Evolutionary conservation across 371 early-diverging fungal genomes (phyloP).

Genomic region (Catenaria anguillulae): DNA sequence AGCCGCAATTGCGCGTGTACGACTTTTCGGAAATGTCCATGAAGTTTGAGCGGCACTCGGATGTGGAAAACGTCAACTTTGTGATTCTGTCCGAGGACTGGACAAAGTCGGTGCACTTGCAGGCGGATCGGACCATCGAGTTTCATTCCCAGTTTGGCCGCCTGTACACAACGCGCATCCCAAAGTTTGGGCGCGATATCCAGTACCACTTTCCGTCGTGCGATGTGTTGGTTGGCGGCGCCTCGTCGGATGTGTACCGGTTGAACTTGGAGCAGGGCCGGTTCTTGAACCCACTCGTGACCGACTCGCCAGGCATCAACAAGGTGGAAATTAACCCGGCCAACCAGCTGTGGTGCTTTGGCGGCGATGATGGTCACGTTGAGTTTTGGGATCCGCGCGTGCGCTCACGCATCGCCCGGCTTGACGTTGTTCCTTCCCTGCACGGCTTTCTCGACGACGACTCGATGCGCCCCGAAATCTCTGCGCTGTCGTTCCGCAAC

Average conservation of each 20-base stretch:
- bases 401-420: constrained; percentile 48
- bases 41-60: constrained; percentile 96
- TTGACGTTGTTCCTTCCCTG: constrained; percentile 36
- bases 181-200: constrained; percentile 86
- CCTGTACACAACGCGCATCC: constrained; percentile 90
- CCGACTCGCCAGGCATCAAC: constrained; percentile 62
- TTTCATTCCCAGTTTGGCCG: constrained; percentile 93
- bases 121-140: constrained; percentile 87
- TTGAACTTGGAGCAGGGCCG: constrained; percentile 91
- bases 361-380: constrained; percentile 69
- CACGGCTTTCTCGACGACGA: constrained; percentile 11
- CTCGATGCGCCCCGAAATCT: constrained; percentile 27
- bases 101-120: constrained; percentile 88
- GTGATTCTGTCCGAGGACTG: constrained; percentile 90
- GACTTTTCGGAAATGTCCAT: constrained; percentile 85
- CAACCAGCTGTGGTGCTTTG: constrained; percentile 81
- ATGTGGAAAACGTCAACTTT: constrained; percentile 85
- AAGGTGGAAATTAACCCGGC: constrained; percentile 66
- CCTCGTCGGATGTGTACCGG: constrained; percentile 72
- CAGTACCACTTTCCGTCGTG: constrained; percentile 83
- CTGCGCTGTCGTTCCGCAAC: constrained; percentile 58
- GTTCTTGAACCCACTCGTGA: constrained; percentile 68
- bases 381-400: constrained; percentile 92
- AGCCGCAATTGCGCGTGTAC: constrained; percentile 92
- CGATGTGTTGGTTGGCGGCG: constrained; percentile 76